These are phyloP conservation scores for Dictyostelium intermedium DNA, from an alignment of 78 protist genomes.

Conservation along the genomic window DNA sequence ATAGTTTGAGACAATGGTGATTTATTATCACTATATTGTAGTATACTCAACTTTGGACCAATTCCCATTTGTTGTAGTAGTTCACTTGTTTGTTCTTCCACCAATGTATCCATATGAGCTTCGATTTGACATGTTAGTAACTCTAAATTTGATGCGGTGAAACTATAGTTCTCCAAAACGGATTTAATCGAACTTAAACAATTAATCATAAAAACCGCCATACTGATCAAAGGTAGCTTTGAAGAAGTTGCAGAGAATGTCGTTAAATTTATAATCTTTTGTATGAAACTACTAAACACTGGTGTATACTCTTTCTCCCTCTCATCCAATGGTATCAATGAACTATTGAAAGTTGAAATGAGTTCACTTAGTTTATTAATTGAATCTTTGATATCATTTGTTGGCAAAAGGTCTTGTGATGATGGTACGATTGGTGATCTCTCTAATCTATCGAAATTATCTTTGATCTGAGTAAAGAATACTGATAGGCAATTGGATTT, in stretches of 20 bases:
- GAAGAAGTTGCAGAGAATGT: conserved; percentile 40
- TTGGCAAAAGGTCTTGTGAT: conserved; percentile 8
- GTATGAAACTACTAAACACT: conserved; percentile 26
- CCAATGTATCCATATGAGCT: conserved; percentile 79
- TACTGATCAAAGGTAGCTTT: conserved; percentile 18
- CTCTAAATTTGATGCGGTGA: conserved; percentile 31
- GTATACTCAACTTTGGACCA: conserved; percentile 38
- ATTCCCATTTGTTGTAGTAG: conserved; percentile 13
- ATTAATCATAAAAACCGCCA: conserved; percentile 77
- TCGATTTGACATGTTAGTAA: conserved; percentile 32
- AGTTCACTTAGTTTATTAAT: conserved; percentile 41
- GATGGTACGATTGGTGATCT: conserved; percentile 5
- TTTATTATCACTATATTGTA: conserved; percentile 32
- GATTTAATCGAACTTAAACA: conserved; percentile 13
- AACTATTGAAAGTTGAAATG: conserved; percentile 21
- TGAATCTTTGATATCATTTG: conserved; percentile 51
- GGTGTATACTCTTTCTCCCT: conserved; percentile 64
- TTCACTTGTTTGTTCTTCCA: conserved; percentile 68
- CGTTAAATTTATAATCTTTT: conserved; percentile 38
- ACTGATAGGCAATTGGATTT: conserved; percentile 8
- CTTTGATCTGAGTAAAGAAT: conserved; percentile 48
- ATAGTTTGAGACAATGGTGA: conserved; percentile 37
- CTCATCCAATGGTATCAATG: conserved; percentile 61
- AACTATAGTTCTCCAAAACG: not conserved
- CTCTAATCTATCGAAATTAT: conserved; percentile 37